A percentile compares a stretch with the other conserved stretches of the same genome.
Evolutionary conservation across 1,284 basidiomycete genomes (phyloP).

Genomic region (Erythrobasidium hasegawianum): DNA sequence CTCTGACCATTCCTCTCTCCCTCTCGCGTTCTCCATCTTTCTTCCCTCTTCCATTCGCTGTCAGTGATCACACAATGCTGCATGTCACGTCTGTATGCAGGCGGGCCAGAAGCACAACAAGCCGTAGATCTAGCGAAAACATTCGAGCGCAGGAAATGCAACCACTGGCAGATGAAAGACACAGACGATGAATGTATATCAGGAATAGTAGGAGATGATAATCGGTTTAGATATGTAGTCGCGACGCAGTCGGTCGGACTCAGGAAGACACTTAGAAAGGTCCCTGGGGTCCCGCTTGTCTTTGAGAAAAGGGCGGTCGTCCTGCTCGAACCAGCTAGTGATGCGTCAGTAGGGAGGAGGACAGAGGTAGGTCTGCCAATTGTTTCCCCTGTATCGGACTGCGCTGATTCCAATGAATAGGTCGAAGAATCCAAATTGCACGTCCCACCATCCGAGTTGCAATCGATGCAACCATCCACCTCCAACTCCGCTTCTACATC

Average conservation of each 20-base stretch:
- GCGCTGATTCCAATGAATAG: conserved; percentile 17
- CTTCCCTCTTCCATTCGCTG: background rate
- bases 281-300: conserved; percentile 79
- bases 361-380: conserved; percentile 56
- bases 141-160: conserved; percentile 90
- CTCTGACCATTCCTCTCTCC: background rate
- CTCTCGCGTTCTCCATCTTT: background rate
- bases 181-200: conserved; percentile 77
- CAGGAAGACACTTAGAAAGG: conserved; percentile 60
- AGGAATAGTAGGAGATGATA: conserved; percentile 74
- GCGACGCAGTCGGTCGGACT: conserved; percentile 72
- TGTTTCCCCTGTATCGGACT: background rate
- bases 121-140: conserved; percentile 82
- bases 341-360: conserved; percentile 68
- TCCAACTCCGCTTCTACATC: conserved; percentile 1
- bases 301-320: conserved; percentile 86
- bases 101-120: conserved; percentile 65
- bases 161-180: conserved; percentile 67
- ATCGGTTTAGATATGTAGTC: conserved; percentile 84
- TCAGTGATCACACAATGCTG: conserved; percentile 96
- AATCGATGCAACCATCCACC: conserved; percentile 26
- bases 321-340: conserved; percentile 80
- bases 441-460: conserved; percentile 53
- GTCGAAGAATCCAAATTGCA: conserved; percentile 45
- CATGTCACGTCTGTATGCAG: conserved; percentile 80